Base-by-base conservation (phyloP, 139 green algal genomes). In the Chlamydomonas incerta region DNA sequence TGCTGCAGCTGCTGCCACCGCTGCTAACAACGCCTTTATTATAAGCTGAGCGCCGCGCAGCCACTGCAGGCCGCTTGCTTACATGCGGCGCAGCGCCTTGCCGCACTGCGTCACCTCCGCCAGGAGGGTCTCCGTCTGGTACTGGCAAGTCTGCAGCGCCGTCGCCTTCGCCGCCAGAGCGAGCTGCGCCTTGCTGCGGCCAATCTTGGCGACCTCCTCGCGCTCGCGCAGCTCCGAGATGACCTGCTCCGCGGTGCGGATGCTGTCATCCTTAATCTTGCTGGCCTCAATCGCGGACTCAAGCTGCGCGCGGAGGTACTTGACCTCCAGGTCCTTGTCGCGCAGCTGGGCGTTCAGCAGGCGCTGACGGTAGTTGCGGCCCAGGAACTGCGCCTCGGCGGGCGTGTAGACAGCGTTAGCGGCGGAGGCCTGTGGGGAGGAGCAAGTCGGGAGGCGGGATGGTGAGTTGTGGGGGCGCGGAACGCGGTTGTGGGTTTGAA, bases 181-280 rank as follows among this genome's bases (percentile, higher is more conserved):
- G 3, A 87, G 82, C 60, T 87, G 82, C 33, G 82, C 82, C 72
- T 87, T 87, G 82, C 60, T 87, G 23, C 82, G 72, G 58, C 68
- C 62, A 20, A 73, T n/a, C 71, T 81, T 81, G n/a, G 72, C 82
- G 8, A 31, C 13, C 31, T 87, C 47, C 26, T 82, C 73, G 62
- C 82, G 82, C 58, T 81, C 60, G 4, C 35, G 47, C 5, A 87
- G 82, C 46, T 29, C 29, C 15, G 18, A 24, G 62, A 87, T 87
- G 11, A 74, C 9, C 17, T 69, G 28, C 21, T 87, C 82, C 3
- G 82, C 60, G 1, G 71, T 31, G 37, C 34, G 55, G 21, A 87
- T 82, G 17, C 60, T 74, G 15, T 81, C 72, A 20, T 87, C 82
- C 60, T 81, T 81, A 6, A 58, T 20, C 15, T 60, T 46, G 58